phyloP scores from a whole-genome alignment of 2,329 filamentous ascomycete species.

The Cercospora janseana region DNA sequence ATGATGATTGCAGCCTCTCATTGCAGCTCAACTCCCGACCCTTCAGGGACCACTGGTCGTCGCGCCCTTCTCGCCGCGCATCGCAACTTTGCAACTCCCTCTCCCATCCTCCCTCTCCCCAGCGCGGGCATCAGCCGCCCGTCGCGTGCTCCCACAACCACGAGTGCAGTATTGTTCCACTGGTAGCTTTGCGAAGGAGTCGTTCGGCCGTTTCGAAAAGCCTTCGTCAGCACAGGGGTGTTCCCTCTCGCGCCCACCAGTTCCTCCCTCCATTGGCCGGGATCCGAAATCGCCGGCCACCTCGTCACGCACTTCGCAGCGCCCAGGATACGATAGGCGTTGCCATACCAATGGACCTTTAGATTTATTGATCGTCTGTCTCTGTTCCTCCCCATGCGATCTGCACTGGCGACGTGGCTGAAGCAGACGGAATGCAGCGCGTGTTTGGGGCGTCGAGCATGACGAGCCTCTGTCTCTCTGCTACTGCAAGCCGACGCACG shows the following conservation, averaged over 20 bases:
- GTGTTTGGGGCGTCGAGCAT: no score
- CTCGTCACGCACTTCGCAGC: not conserved
- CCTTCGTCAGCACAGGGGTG: not conserved
- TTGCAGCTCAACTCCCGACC: no score
- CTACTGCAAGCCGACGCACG: no score
- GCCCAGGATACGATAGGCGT: not conserved
- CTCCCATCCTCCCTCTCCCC: no score
- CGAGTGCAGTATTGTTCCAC: not conserved
- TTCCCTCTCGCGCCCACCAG: not conserved
- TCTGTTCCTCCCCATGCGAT: no score
- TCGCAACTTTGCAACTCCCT: not conserved
- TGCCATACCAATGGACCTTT: constrained; percentile 5
- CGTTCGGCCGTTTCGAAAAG: not conserved
- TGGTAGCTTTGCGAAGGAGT: not conserved
- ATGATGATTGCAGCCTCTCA: no score
- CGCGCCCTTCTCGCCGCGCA: not conserved
- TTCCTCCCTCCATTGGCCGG: not conserved
- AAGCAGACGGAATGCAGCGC: no score
- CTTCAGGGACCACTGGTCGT: not conserved
- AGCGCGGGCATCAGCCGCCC: not conserved
- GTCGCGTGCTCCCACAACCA: not conserved
- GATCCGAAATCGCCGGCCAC: not conserved
- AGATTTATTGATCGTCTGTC: no score
- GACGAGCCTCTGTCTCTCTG: no score
- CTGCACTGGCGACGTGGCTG: no score